Base-by-base conservation (phyloP, 192 early-diverging fungal genomes). In the Entomortierella beljakovae region DNA sequence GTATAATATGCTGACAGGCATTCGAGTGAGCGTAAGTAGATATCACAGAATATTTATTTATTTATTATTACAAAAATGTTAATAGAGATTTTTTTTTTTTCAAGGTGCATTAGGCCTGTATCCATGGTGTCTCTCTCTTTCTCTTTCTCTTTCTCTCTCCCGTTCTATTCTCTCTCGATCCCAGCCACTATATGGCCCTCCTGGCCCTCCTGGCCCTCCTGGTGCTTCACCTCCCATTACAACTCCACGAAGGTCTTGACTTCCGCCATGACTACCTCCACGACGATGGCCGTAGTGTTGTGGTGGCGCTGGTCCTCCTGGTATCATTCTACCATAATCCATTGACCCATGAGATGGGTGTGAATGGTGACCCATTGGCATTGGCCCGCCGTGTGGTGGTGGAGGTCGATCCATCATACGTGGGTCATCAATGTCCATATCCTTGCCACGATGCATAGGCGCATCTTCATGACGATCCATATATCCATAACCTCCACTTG, bases 1-100 rank as follows among this genome's bases (percentile, higher is more conserved):
- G 97, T 98, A 96, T 83, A 96, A 98, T 66, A 99, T 99, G 97
- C 83, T 99, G 31, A 99, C 95, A 1, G 96, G 97, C 11, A 97
- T 99, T 69, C 89, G 97, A 23, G 91, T 97, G 23, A 91, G 93
- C 20, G 93, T 95, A 80, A 76, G 85, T 87, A 40, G 6, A 28
- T n/a, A n/a, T n/a, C n/a, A n/a, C n/a, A n/a, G n/a, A n/a, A n/a
- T n/a, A n/a, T n/a, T n/a, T n/a, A n/a, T n/a, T n/a, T n/a, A n/a
- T n/a, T n/a, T n/a, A n/a, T n/a, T n/a, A n/a, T n/a, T n/a, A n/a
- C n/a, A n/a, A n/a, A n/a, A n/a, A n/a, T n/a, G n/a, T n/a, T n/a
- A n/a, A n/a, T n/a, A n/a, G n/a, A n/a, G n/a, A n/a, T n/a, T n/a
- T n/a, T n/a, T n/a, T n/a, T n/a, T n/a, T n/a, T n/a, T n/a, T 68